Base-by-base conservation (phyloP, 2,329 filamentous ascomycete genomes). In the Golovinomyces cichoracearum region DNA sequence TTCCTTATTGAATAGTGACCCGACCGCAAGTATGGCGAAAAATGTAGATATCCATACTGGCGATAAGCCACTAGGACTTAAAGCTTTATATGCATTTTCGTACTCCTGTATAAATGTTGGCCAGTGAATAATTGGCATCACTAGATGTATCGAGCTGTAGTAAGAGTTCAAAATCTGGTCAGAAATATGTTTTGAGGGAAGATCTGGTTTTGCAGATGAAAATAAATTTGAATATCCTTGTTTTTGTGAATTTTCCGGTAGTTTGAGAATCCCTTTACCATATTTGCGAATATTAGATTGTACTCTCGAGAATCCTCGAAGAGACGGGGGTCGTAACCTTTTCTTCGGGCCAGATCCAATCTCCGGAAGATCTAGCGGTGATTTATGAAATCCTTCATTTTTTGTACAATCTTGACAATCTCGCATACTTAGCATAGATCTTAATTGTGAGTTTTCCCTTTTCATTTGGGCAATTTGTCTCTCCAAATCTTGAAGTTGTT, bases 401-500 rank as follows among this genome's bases (percentile, higher is more conserved):
- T 61, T 59, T 23, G 60, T 45, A 37, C 70, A 70, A 64, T 69
- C 67, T 53, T 67, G 66, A 48, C 60, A 55, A n/a, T 62, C 59
- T 49, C 55, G 53, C 27, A 56, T 52, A 47, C 64, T 65, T 40
- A 83, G 64, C 57, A 78, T 73, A 26, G 78, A 76, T 48, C 76
- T 75, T 35, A 93, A 66, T 52, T 77, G 78, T 49, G 68, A 71
- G 58, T 93, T 86, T 62, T 93, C 82, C 50, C 83, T 76, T 60
- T 78, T 82, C 37, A 90, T 72, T 48, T 79, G 73, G 44, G 80
- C 74, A 58, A 94, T 74, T 63, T 94, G 86, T 63, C 84, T 90
- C 65, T 95, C 88, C 23, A 98, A 70, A 62, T 98, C 90, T 64
- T 95, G 90, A 12, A 95, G 83, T 68, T 94, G 90, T 73, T 95